Evolutionary conservation across 345 rosid species (phyloP).

Genomic region (Eucalyptus regnans): DNA sequence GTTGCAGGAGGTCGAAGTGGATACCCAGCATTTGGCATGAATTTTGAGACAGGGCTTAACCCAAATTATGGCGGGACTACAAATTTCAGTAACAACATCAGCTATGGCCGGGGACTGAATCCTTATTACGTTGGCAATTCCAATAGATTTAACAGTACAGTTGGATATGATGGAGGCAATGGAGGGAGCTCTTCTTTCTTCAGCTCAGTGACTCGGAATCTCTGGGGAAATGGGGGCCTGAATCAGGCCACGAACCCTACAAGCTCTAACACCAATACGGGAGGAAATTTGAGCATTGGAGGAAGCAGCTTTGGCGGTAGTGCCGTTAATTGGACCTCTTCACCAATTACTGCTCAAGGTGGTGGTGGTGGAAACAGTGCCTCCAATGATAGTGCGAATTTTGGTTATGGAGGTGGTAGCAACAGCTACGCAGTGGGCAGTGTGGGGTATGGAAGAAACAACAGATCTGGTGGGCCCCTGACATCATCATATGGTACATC

Average conservation of each 20-base stretch:
- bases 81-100: constrained; percentile 38
- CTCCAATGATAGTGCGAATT: constrained; percentile 23
- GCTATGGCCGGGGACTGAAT: constrained; percentile 51
- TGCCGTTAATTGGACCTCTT: constrained; percentile 40
- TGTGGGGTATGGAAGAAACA: constrained; percentile 43
- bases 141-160: constrained; percentile 37
- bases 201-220: constrained; percentile 49
- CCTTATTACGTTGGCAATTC: constrained; percentile 55
- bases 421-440: constrained; percentile 38
- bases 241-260: constrained; percentile 23
- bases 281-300: constrained; percentile 35
- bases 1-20: constrained; percentile 48
- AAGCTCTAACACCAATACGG: constrained; percentile 27
- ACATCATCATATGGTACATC: constrained; percentile 35
- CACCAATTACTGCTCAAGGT: constrained; percentile 37
- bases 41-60: constrained; percentile 47
- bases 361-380: constrained; percentile 39
- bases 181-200: constrained; percentile 63
- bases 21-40: constrained; percentile 47
- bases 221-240: constrained; percentile 66
- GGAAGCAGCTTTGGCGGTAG: constrained; percentile 34
- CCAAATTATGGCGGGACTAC: constrained; percentile 34
- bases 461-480: constrained; percentile 21
- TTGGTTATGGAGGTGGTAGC: constrained; percentile 43
- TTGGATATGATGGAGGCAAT: constrained; percentile 53